Conservation (phyloP, 176 grass and related monocot species). For the Cenchrus fungigraminus region DNA sequence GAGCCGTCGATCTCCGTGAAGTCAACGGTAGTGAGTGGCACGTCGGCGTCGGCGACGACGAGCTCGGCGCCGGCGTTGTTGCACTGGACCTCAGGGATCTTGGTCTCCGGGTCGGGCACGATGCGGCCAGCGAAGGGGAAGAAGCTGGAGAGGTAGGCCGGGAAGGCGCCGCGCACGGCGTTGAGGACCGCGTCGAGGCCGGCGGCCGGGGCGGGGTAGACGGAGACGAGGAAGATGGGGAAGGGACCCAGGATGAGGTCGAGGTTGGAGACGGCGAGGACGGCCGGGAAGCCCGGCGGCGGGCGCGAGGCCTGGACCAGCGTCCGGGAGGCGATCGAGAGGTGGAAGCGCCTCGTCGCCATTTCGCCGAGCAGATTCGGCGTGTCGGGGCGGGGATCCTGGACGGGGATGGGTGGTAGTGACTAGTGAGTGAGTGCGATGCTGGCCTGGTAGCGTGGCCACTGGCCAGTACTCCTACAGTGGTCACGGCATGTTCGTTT, state of each 20-base stretch:
- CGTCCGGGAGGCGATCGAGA: conserved; percentile 41
- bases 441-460: not conserved
- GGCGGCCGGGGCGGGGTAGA: conserved; percentile 41
- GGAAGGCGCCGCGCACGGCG: conserved; percentile 37
- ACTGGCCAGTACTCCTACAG: too few relatives aligned
- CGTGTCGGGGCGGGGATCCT: not conserved
- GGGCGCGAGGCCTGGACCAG: conserved; percentile 47
- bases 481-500: too few relatives aligned
- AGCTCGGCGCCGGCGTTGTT: conserved; percentile 82
- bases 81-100: conserved; percentile 47
- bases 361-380: conserved; percentile 15
- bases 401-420: not conserved
- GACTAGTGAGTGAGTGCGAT: not conserved
- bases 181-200: conserved; percentile 32
- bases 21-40: conserved; percentile 52
- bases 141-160: conserved; percentile 60
- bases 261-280: conserved; percentile 65
- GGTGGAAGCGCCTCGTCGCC: conserved; percentile 17
- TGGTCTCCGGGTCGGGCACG: conserved; percentile 25
- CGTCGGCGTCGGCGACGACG: conserved; percentile 58
- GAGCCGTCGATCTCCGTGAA: conserved; percentile 51
- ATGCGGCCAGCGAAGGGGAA: conserved; percentile 59
- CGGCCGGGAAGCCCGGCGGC: conserved; percentile 35
- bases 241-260: conserved; percentile 61
- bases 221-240: conserved; percentile 43